Evolutionary conservation across 148 eudicot genomes (phyloP), one percentile per base, ranked within the genome.

Genomic region (Polygonum aviculare): DNA sequence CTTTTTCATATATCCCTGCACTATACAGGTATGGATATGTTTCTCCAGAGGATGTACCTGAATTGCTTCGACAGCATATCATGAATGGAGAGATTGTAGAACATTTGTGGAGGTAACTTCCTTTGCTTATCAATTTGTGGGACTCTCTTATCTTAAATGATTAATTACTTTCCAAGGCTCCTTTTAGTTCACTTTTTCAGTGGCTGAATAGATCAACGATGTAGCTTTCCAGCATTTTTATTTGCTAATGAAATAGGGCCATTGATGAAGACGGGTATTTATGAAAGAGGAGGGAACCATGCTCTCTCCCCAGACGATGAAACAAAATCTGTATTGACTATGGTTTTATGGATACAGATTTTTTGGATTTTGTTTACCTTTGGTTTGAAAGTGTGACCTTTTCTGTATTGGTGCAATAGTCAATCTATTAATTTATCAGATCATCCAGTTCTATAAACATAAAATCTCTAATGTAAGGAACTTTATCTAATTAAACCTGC

Each of bases 51-150:
- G 96, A 92, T 87, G 96, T 93, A 35, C 86, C 96, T 75, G 72
- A 75, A 74, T 84, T 95, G 91, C 91, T 95, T 21, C 94, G 89
- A 65, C 93, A 92, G 60, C 99, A 95, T 78, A 81, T 92, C 76
- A 77, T 86, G 79, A 95, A 85, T 82, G 96, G 97, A 84, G 90
- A 95, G 85, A 85, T 95, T 75, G 93, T 92, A 35, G 97, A 92
- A 77, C 77, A 69, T 77, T 88, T 95, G 22, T 95, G 99, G 99
- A 89, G 99, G 99, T 95, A 79, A 81, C 77, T 77, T 71, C 45
- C 71, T 47, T 12, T 12, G 39, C 33, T 48, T 57, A 3, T 19
- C 33, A 57, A 19, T 21, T 57, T 57, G 22, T 57, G 10, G 21
- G 63, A 33, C 63, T 57, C 31, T 57, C 19, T 57, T 57, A 3